phyloP scores from a whole-genome alignment of 2,329 filamentous ascomycete genomes.

The Nemania sp. region DNA sequence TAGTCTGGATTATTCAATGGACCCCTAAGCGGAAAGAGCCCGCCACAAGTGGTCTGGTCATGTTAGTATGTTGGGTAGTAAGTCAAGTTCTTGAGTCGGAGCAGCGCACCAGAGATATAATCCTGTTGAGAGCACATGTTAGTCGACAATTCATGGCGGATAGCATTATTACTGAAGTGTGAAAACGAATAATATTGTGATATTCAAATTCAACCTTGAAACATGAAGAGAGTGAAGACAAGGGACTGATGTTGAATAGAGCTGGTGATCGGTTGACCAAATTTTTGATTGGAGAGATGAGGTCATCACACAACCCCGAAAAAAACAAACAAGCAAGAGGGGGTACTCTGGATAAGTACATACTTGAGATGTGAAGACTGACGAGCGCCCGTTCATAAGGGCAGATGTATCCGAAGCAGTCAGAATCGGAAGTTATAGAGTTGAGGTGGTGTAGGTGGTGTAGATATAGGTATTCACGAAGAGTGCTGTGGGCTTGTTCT shows the following conservation, averaged over 20 bases:
- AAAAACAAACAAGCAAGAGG: conserved; percentile 10
- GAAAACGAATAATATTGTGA: background rate
- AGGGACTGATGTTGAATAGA: background rate
- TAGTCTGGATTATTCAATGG: conserved; percentile 50
- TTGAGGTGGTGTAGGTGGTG: conserved; percentile 34
- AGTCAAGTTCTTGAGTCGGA: conserved; percentile 53
- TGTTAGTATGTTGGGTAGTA: conserved; percentile 57
- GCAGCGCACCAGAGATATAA: conserved; percentile 78
- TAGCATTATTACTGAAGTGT: conserved; percentile 2
- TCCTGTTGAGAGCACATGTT: conserved; percentile 65
- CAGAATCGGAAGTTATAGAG: conserved; percentile 40
- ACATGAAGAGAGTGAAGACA: background rate
- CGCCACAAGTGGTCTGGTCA: conserved; percentile 65
- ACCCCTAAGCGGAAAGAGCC: conserved; percentile 61
- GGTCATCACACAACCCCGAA: conserved; percentile 38
- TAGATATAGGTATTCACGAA: conserved; percentile 28
- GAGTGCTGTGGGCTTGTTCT: conserved; percentile 28
- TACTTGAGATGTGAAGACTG: conserved; percentile 90
- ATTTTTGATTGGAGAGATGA: conserved; percentile 38
- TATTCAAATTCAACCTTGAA: background rate
- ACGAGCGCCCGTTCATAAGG: conserved; percentile 88
- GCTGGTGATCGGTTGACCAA: background rate
- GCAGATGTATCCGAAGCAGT: conserved; percentile 61
- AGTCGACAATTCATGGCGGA: conserved; percentile 52
- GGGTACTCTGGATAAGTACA: conserved; percentile 46